Evolutionary conservation across 106 monocot genomes (phyloP).

Genomic region (Dendrobium huoshanense): DNA sequence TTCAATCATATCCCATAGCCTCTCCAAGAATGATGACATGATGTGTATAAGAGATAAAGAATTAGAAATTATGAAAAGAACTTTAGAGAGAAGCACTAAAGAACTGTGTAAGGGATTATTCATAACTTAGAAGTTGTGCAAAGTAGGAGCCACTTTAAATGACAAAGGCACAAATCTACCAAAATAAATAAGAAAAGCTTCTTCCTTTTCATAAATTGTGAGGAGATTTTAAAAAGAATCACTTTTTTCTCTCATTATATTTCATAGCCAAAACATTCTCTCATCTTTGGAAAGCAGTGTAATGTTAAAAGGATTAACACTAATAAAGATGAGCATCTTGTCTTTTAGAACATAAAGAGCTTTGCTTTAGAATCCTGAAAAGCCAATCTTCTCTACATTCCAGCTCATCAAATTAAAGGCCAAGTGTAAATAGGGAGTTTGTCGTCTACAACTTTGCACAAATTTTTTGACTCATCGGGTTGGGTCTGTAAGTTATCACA

Average conservation of each 20-base stretch:
- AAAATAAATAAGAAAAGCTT: background rate
- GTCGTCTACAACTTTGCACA: too few relatives aligned
- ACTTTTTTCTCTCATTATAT: background rate
- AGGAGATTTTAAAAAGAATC: background rate
- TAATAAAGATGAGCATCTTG: conserved; percentile 1
- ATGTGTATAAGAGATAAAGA: background rate
- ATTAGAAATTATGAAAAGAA: background rate
- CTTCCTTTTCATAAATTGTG: background rate
- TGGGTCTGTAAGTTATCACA: too few relatives aligned
- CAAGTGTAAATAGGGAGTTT: too few relatives aligned
- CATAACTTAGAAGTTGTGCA: too few relatives aligned
- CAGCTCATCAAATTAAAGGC: too few relatives aligned
- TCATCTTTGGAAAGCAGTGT: conserved; percentile 1
- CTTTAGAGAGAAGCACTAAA: too few relatives aligned
- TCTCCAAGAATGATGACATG: background rate
- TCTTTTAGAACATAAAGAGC: background rate
- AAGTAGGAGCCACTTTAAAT: too few relatives aligned
- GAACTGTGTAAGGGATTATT: too few relatives aligned
- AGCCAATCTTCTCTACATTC: background rate
- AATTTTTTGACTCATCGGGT: too few relatives aligned
- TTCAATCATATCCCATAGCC: too few relatives aligned
- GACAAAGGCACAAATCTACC: too few relatives aligned
- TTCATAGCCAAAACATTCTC: background rate
- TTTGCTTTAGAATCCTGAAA: background rate
- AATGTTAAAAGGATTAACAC: conserved; percentile 3